Evolutionary conservation across 306 rosid genomes (phyloP).

Genomic region (cucumber (Cucumis sativus)): Cucumber_9930_V3 NC_026659.2:18072001-18072500

Average conservation of each 20-base stretch:
- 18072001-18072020: neutral
- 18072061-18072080: slow-evolving; percentile 13
- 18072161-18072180: neutral
- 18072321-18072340: slow-evolving; percentile 7
- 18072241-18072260: slow-evolving; percentile 31
- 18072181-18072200: slow-evolving; percentile 13
- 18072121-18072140: neutral
- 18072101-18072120: neutral
- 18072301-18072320: neutral
- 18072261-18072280: slow-evolving; percentile 13
- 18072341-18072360: neutral
- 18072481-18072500: neutral
- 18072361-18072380: neutral
- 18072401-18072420: too few relatives aligned
- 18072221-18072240: slow-evolving; percentile 21
- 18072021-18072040: neutral
- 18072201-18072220: slow-evolving; percentile 5
- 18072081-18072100: neutral
- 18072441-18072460: too few relatives aligned
- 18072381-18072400: neutral
- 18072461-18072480: neutral
- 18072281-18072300: neutral
- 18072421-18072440: neutral
- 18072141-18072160: neutral
- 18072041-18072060: slow-evolving; percentile 16